These are phyloP conservation scores for sweet orange (Citrus sinensis) DNA, from an alignment of 345 rosid species.

Conservation along the genomic window DVS_A1.0 CM039168.1:2912501-2913000, in stretches of 20 bases:
- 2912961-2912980: conserved; percentile 21
- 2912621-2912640: neutral
- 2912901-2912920: neutral
- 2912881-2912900: neutral
- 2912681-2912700: neutral
- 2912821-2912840: neutral
- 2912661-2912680: neutral
- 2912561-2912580: neutral
- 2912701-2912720: too few relatives aligned
- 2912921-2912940: conserved; percentile 15
- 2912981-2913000: conserved; percentile 4
- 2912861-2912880: neutral
- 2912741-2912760: neutral
- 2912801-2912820: neutral
- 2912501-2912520: neutral
- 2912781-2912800: neutral
- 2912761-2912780: neutral
- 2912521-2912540: neutral
- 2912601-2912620: neutral
- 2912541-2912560: neutral
- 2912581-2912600: neutral
- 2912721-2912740: neutral
- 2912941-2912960: conserved; percentile 5
- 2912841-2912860: neutral
- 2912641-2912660: neutral